phyloP scores from a whole-genome alignment of 169 alveolate species.

The Plasmodium billcollinsi region DNA sequence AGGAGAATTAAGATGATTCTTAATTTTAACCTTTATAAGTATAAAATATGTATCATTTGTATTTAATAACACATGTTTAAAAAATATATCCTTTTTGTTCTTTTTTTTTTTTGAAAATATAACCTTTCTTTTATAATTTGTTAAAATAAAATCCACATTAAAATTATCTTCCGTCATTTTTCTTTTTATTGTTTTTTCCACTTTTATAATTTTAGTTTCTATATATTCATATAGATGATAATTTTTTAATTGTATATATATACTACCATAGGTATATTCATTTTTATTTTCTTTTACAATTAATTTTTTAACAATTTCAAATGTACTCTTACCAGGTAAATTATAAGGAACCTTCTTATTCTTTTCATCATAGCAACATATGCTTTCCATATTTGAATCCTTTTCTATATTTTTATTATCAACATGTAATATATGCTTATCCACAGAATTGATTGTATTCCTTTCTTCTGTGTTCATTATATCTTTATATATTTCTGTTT shows the following conservation, averaged over 20 bases:
- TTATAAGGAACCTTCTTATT: no score
- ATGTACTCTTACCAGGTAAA: background rate
- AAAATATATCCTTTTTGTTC: constrained; percentile 28
- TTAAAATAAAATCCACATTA: constrained; percentile 25
- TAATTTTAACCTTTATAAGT: constrained; percentile 22
- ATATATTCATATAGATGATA: constrained; percentile 16
- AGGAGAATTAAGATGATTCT: no score
- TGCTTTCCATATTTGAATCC: no score
- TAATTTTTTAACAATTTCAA: constrained; percentile 31
- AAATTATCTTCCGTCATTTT: background rate
- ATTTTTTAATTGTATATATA: constrained; percentile 53
- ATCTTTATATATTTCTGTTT: background rate
- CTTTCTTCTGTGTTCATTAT: background rate
- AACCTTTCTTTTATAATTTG: constrained; percentile 7
- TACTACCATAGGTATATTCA: constrained; percentile 32
- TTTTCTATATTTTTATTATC: background rate
- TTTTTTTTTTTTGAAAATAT: constrained; percentile 16
- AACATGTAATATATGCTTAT: background rate
- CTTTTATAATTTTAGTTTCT: constrained; percentile 39
- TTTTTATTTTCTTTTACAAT: constrained; percentile 27
- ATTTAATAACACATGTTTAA: constrained; percentile 31
- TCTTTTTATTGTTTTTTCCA: constrained; percentile 9
- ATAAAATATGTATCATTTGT: constrained; percentile 27
- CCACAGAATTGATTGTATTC: background rate
- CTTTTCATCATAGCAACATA: no score